Percentiles rank a stretch among this genome's conserved stretches.
phyloP scores from a whole-genome alignment of 1,284 basidiomycete species.

The Phellopilus nigrolimitatus region DNA sequence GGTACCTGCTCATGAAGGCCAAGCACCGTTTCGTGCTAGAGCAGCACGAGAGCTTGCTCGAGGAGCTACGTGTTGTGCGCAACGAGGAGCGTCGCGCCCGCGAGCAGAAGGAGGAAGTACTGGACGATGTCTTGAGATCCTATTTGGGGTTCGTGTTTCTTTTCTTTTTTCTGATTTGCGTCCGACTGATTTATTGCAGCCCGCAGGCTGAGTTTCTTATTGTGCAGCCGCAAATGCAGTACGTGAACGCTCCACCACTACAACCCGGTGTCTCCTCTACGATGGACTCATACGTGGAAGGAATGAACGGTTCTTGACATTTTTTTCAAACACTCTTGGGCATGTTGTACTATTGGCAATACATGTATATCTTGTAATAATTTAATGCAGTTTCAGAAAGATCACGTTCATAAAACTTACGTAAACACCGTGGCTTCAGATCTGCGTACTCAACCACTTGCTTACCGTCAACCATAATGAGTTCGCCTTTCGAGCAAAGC shows the following conservation, averaged over 20 bases:
- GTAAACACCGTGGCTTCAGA: too few species aligned
- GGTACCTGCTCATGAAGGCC: slow-evolving; percentile 76
- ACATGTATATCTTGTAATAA: not conserved
- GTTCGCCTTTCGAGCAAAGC: slow-evolving; percentile 6
- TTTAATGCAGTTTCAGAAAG: too few species aligned
- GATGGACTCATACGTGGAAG: not conserved
- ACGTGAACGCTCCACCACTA: not conserved
- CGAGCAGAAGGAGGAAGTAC: slow-evolving; percentile 49
- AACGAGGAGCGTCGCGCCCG: slow-evolving; percentile 47
- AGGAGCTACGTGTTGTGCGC: slow-evolving; percentile 55
- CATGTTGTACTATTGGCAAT: not conserved
- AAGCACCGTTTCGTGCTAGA: slow-evolving; percentile 60
- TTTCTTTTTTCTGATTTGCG: slow-evolving; percentile 1
- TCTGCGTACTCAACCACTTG: too few species aligned
- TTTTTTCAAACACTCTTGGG: not conserved
- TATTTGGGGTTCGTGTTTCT: slow-evolving; percentile 46
- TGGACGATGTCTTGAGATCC: slow-evolving; percentile 46
- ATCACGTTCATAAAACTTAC: too few species aligned
- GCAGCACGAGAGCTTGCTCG: slow-evolving; percentile 55
- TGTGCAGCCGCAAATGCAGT: slow-evolving; percentile 9
- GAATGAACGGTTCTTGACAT: slow-evolving; percentile 2
- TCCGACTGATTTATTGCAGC: not conserved
- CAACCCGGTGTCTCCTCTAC: not conserved
- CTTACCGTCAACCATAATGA: slow-evolving; percentile 12
- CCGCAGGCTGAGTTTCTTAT: slow-evolving; percentile 18